These are phyloP conservation scores for Aspergillus nomiae DNA, from an alignment of 2,329 filamentous ascomycete genomes.

Conservation along the genomic window DNA sequence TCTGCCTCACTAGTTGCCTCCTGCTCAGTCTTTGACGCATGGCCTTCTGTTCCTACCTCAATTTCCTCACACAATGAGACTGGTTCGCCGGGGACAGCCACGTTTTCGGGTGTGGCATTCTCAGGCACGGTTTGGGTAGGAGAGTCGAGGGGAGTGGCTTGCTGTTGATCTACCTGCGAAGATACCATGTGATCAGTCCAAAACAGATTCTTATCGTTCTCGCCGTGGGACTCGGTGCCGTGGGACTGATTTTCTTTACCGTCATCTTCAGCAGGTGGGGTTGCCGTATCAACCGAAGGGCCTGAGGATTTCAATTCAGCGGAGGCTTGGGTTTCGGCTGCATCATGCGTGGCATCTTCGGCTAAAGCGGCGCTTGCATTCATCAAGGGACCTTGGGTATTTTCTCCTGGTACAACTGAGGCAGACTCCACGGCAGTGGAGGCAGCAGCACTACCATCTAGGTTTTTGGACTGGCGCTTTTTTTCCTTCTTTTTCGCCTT, in stretches of 20 bases:
- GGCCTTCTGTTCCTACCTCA: conserved; percentile 6
- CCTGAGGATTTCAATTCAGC: conserved; percentile 23
- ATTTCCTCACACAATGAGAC: conserved; percentile 4
- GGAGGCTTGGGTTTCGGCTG: conserved; percentile 18
- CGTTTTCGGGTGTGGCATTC: conserved; percentile 17
- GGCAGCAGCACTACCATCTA: conserved; percentile 24
- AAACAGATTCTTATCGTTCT: conserved; percentile 40
- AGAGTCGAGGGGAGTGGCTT: conserved; percentile 36
- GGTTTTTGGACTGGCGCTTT: conserved; percentile 36
- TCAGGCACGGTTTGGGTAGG: conserved; percentile 35
- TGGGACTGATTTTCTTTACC: conserved; percentile 50
- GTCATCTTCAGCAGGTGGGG: conserved; percentile 42
- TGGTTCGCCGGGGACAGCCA: conserved; percentile 23
- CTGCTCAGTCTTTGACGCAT: conserved; percentile 7
- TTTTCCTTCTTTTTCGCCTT: conserved; percentile 55
- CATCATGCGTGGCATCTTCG: conserved; percentile 16
- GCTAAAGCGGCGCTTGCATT: conserved; percentile 7
- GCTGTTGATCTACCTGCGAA: conserved; percentile 46
- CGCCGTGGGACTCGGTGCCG: conserved; percentile 39
- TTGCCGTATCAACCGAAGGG: conserved; percentile 28
- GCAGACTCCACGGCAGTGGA: conserved; percentile 2
- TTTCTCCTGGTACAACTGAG: conserved; percentile 12
- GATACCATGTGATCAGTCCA: conserved; percentile 49
- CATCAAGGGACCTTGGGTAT: conserved; percentile 9
- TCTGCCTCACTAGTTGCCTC: conserved; percentile 7